These are phyloP conservation scores for Lactifluus echinatus DNA, from an alignment of 768 basidiomycete genomes.

Conservation along the genomic window DNA sequence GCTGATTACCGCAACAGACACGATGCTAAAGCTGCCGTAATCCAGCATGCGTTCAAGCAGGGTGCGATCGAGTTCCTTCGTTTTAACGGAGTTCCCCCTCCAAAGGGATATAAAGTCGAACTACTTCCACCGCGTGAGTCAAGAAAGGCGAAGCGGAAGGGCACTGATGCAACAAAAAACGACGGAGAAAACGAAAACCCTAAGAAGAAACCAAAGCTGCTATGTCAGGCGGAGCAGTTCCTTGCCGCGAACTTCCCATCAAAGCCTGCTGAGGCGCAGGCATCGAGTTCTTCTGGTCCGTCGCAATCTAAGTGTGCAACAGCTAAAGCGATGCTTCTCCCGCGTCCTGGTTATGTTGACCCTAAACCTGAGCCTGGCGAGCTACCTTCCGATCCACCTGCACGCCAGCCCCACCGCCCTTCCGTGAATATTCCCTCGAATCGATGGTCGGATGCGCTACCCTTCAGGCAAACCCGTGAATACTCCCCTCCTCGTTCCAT, in stretches of 20 bases:
- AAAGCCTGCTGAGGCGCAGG: not conserved
- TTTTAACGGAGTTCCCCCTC: slow-evolving; percentile 38
- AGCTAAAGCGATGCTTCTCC: not conserved
- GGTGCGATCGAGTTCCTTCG: slow-evolving; percentile 54
- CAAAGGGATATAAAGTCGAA: slow-evolving; percentile 33
- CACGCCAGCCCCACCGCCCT: not conserved
- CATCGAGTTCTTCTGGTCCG: not conserved
- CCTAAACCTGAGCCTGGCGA: slow-evolving; percentile 9
- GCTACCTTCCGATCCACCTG: slow-evolving; percentile 1
- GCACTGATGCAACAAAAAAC: slow-evolving; percentile 1
- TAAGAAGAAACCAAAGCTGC: slow-evolving; percentile 4
- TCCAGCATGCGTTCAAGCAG: slow-evolving; percentile 41
- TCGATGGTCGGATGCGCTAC: not conserved
- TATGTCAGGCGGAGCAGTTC: slow-evolving; percentile 7
- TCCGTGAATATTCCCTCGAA: not conserved
- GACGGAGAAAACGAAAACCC: not conserved
- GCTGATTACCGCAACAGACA: slow-evolving; percentile 46
- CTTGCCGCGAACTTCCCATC: not conserved
- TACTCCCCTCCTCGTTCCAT: not conserved
- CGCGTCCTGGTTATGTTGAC: slow-evolving; percentile 21
- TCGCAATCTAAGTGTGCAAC: not conserved
- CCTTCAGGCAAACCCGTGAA: not conserved
- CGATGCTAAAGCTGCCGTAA: slow-evolving; percentile 55
- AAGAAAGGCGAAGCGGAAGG: slow-evolving; percentile 20
- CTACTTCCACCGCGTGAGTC: slow-evolving; percentile 24